A percentile compares a stretch with the other conserved stretches of the same genome.
phyloP scores from a whole-genome alignment of 192 early-diverging fungal species.

The Pecoramyces ruminantium region DNA sequence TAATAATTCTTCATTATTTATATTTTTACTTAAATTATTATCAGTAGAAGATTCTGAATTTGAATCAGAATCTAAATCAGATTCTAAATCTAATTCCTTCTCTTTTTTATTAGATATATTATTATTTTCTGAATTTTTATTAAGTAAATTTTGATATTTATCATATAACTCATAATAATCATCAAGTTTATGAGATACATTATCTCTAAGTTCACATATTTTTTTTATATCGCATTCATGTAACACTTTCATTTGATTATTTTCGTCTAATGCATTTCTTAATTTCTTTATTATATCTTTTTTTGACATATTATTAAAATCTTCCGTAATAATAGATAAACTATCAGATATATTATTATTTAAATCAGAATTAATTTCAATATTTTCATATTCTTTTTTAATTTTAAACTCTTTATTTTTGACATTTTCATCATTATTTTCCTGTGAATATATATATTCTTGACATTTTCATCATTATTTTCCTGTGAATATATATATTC shows the following conservation, averaged over 20 bases:
- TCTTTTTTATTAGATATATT: too few relatives aligned
- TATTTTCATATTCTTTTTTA: too few relatives aligned
- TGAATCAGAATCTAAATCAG: too few relatives aligned
- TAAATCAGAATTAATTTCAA: neutral
- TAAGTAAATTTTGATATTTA: neutral
- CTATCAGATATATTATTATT: neutral
- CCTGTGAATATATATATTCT: too few relatives aligned
- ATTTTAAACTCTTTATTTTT: too few relatives aligned
- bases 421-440: too few relatives aligned
- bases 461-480: too few relatives aligned
- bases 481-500: too few relatives aligned
- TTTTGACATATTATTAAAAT: neutral
- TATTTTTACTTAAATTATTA: too few relatives aligned
- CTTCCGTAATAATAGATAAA: neutral
- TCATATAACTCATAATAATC: neutral
- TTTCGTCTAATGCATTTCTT: neutral
- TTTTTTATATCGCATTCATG: neutral
- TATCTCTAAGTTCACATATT: neutral
- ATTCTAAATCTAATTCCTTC: too few relatives aligned
- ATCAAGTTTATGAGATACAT: neutral
- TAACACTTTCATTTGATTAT: neutral
- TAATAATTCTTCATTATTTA: too few relatives aligned
- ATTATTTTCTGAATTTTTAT: neutral
- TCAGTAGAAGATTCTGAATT: too few relatives aligned
- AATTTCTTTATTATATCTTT: neutral